Evolutionary conservation across 2,329 filamentous ascomycete genomes (phyloP), one percentile per base, ranked within the genome.

Genomic region (Zasmidium cellare): DNA sequence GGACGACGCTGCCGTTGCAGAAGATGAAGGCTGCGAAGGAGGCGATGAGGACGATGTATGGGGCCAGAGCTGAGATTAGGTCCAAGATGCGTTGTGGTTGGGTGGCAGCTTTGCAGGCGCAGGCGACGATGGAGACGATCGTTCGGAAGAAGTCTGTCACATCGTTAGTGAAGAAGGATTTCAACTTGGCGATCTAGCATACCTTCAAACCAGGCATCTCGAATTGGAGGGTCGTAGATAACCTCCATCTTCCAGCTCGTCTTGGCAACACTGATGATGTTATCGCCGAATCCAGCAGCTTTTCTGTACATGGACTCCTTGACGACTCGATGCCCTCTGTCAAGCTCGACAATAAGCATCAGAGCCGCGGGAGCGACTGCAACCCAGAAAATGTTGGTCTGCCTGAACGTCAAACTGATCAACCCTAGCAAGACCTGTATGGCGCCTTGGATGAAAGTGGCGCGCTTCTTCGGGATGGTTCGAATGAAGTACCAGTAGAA

Each of bases 321-420:
- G 47, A 68, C 2, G 66, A 74, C 68, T 80, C 83, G 58, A 84
- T 74, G 18, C 76, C 79, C 64, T 82, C 79, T 1, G 85, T 72
- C 71, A 73, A 46, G 77, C 75, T 71, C 87, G 82, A 45, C 85
- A 60, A 5, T 56, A 1, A 69, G 47, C 3, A 64, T 55, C 82
- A 73, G 41, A 2, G 61, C 87, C 19, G 88, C 88, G 67, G 91
- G 84, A 68, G 90, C 91, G 0, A 92, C 79, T 1, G 90, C 88
- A 0, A 92, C 87, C 94, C 94, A 99, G 72, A 99, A 96, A 56
- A 97, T 89, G 68, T 99, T 99, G 0, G 94, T 99, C 74, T 99
- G 94, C 22, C 94, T 83, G 79, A 96, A 94, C 2, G 83, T 77
- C 19, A 99, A 79, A 1, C 91, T 81, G 1, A 84, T 61, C 0